phyloP scores from a whole-genome alignment of 768 basidiomycete species.

The Podaxis sp. region DNA sequence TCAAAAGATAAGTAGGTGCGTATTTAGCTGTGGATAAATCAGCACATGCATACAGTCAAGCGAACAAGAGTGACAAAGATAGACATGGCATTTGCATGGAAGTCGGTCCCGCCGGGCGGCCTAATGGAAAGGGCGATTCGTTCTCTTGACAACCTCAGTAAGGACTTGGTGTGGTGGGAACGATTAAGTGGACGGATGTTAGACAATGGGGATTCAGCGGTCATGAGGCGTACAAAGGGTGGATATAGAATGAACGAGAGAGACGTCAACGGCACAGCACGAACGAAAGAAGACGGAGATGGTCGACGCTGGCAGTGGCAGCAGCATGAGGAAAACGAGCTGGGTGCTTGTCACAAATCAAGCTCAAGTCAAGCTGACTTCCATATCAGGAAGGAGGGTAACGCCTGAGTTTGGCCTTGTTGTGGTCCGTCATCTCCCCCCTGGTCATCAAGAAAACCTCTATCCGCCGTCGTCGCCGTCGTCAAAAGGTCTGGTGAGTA shows the following conservation, averaged over 20 bases:
- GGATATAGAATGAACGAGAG: neutral
- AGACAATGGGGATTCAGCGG: neutral
- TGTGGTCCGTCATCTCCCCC: slow-evolving; percentile 28
- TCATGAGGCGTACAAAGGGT: neutral
- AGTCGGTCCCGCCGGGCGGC: neutral
- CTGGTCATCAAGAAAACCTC: slow-evolving; percentile 32
- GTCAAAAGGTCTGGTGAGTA: slow-evolving; percentile 72
- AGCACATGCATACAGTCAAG: neutral
- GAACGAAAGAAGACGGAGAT: neutral
- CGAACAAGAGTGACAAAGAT: neutral
- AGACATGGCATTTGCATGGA: slow-evolving; percentile 1
- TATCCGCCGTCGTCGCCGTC: slow-evolving; percentile 45
- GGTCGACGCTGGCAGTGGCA: neutral
- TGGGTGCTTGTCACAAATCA: neutral
- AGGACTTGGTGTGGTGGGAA: neutral
- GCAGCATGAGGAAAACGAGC: neutral
- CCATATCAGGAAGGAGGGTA: slow-evolving; percentile 1
- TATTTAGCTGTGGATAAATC: neutral
- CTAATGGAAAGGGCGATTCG: neutral
- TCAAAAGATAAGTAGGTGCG: neutral
- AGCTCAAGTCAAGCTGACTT: slow-evolving; percentile 4
- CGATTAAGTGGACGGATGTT: neutral
- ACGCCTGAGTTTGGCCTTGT: slow-evolving; percentile 28
- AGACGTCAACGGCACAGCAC: neutral
- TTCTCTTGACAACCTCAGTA: neutral